Base-by-base conservation (phyloP, 805 yeast genomes). In the Zygosaccharomyces kombuchaensis region DNA sequence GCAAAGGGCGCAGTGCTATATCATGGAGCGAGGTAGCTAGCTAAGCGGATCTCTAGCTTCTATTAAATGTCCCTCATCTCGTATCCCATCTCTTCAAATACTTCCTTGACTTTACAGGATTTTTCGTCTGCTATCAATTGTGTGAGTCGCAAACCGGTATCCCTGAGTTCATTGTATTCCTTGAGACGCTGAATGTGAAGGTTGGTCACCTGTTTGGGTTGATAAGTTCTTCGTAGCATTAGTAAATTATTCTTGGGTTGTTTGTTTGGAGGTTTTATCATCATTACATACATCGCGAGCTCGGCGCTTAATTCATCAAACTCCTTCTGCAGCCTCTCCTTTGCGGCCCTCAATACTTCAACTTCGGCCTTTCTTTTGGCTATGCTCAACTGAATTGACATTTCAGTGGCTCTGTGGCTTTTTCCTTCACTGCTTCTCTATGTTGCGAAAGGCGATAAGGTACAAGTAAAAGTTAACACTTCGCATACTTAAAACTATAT, bases 161-260 rank as follows among this genome's bases (percentile, higher is more conserved):
- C 89, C 54, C 77, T 75, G 19, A 84, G 62, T 48, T 81, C 87
- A 55, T 83, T 80, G 61, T 82, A 84, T 44, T 68, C 64, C 50
- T 79, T 78, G 32, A 83, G 62, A 42, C 71, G 69, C 22, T 60
- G 57, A 19, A 83, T 78, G 52, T 84, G 87, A 22, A 59, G 56
- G 34, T 70, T 68, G n/a, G 76, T 74, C 1, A 81, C 66, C 1
- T 57, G 62, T 34, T 71, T 74, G 1, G 81, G 76, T 2, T 43
- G 21, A 13, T 40, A 16, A 8, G 29, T 13, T 26, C 55, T 51
- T 16, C 19, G 17, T 31, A 7, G 6, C 22, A 23, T 40, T 40
- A 40, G 44, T 40, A 40, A 17, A 2, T n/a, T 3, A 19, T 13
- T n/a, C 8, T 22, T 6, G 7, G 16, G 29, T 14, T 12, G 14